Percentiles rank a stretch among this genome's conserved stretches.
These are phyloP conservation scores for Amborella trichopoda DNA, from an alignment of 164 flowering plant genomes.

Conservation along the genomic window DNA sequence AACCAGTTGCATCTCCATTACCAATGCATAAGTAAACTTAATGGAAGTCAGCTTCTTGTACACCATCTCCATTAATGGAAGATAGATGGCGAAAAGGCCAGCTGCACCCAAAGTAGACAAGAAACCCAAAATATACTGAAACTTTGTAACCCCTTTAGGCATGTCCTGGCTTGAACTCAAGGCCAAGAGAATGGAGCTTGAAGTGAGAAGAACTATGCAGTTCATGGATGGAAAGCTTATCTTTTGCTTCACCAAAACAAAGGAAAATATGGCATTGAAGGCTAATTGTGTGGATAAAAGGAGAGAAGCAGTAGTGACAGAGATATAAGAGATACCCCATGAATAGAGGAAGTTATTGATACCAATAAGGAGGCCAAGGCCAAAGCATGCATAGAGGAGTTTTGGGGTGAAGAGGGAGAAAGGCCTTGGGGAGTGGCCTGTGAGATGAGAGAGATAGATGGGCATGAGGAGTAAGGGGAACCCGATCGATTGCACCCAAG, in stretches of 20 bases:
- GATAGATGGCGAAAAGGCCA: slow-evolving; percentile 46
- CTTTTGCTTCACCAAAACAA: slow-evolving; percentile 47
- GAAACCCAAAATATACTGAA: slow-evolving; percentile 49
- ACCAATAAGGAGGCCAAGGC: slow-evolving; percentile 44
- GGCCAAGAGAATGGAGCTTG: slow-evolving; percentile 45
- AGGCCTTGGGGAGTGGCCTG: slow-evolving; percentile 17
- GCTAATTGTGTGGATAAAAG: slow-evolving; percentile 53
- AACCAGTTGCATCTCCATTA: slow-evolving; percentile 68
- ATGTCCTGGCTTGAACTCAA: slow-evolving; percentile 30
- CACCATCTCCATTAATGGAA: slow-evolving; percentile 32
- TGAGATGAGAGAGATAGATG: slow-evolving; percentile 22
- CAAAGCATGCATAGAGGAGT: slow-evolving; percentile 11
- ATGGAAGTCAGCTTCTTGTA: slow-evolving; percentile 8
- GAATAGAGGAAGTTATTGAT: slow-evolving; percentile 59
- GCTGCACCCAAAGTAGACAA: slow-evolving; percentile 54
- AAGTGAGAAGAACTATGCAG: slow-evolving; percentile 49
- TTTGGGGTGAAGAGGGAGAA: slow-evolving; percentile 30
- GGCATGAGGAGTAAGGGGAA: slow-evolving; percentile 55
- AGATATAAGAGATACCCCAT: slow-evolving; percentile 61
- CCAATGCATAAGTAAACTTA: too few species aligned
- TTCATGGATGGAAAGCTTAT: slow-evolving; percentile 48
- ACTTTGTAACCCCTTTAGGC: slow-evolving; percentile 21
- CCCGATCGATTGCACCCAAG: slow-evolving; percentile 68
- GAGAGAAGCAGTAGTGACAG: slow-evolving; percentile 63
- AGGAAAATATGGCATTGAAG: slow-evolving; percentile 54